These are phyloP conservation scores for Pilobolus umbonatus DNA, from an alignment of 192 early-diverging fungal species.

Conservation along the genomic window DNA sequence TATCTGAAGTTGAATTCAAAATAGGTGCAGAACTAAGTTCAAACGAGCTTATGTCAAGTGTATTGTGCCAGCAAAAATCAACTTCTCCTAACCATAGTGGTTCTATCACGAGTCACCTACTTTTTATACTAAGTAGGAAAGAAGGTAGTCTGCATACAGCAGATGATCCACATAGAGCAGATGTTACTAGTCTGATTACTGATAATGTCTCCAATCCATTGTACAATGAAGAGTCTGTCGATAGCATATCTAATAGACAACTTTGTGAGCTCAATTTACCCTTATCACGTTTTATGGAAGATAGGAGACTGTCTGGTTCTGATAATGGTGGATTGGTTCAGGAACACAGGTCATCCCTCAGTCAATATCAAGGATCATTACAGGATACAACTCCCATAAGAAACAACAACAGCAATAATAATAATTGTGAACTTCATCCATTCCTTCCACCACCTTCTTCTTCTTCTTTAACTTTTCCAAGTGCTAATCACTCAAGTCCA, in stretches of 20 bases:
- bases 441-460: conserved; percentile 9
- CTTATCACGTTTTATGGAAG: not conserved
- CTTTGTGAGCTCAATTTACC: too few relatives aligned
- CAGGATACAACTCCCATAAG: not conserved
- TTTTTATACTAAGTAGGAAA: conserved; percentile 17
- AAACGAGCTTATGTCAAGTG: conserved; percentile 16
- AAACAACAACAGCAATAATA: not conserved
- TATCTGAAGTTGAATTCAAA: not conserved
- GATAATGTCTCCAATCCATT: too few relatives aligned
- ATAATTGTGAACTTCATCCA: too few relatives aligned
- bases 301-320: conserved; percentile 1
- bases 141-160: conserved; percentile 27
- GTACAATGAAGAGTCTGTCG: too few relatives aligned
- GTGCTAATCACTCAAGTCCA: not conserved
- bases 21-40: conserved; percentile 13
- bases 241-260: too few relatives aligned
- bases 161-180: conserved; percentile 19
- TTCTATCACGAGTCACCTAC: conserved; percentile 18
- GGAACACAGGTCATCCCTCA: conserved; percentile 16
- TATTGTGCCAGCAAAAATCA: conserved; percentile 10
- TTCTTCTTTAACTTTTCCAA: conserved; percentile 8
- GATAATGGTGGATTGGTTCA: not conserved
- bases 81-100: not conserved
- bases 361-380: conserved; percentile 1
- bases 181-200: too few relatives aligned